A percentile compares a stretch with the other conserved stretches of the same genome.
Evolutionary conservation across 441 rosid species (phyloP).

Genomic region (Eutrema salsugineum): DNA sequence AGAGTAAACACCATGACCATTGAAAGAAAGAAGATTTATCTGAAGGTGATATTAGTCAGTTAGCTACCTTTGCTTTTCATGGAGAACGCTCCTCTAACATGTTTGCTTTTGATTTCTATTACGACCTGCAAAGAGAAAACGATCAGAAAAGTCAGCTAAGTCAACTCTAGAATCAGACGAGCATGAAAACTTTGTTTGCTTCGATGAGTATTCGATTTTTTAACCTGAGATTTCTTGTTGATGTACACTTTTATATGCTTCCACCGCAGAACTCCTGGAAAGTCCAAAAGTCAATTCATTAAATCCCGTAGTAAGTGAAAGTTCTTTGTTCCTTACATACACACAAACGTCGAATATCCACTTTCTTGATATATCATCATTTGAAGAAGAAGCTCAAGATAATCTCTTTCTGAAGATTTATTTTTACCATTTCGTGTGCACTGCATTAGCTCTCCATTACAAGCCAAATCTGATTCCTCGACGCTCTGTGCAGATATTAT

Average conservation of each 20-base stretch:
- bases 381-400: neutral
- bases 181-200: neutral
- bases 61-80: constrained; percentile 72
- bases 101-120: constrained; percentile 78
- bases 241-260: constrained; percentile 58
- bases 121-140: constrained; percentile 47
- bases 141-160: neutral
- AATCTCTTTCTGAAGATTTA: neutral
- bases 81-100: constrained; percentile 92
- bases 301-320: neutral
- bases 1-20: neutral
- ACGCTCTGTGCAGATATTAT: neutral
- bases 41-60: neutral
- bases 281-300: constrained; percentile 5
- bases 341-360: neutral
- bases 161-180: neutral
- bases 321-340: neutral
- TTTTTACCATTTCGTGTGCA: constrained; percentile 62
- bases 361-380: neutral
- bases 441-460: constrained; percentile 70
- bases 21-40: neutral
- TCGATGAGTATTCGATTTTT: neutral
- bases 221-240: constrained; percentile 83
- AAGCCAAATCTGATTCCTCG: constrained; percentile 34
- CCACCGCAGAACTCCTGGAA: constrained; percentile 64